Percentiles rank a stretch among this genome's conserved stretches.
Conservation (phyloP, 1,284 basidiomycete species). For the Athelia sp. region DNA sequence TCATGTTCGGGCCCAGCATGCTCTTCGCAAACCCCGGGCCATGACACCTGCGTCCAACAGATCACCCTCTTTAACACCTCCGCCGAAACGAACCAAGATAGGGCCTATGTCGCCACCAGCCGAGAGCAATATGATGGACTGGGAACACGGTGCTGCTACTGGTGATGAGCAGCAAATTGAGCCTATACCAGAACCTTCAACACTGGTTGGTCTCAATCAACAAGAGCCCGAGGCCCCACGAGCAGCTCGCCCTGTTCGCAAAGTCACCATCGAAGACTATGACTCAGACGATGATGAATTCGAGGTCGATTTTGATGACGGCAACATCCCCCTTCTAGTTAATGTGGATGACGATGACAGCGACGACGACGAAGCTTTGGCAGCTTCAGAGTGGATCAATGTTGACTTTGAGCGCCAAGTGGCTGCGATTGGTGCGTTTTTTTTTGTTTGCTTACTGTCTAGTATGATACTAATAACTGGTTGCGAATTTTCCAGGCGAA, state of each 20-base stretch:
- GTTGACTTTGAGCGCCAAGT: slow-evolving; percentile 15
- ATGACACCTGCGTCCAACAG: no score
- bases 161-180: neutral
- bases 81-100: no score
- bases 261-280: neutral
- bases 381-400: slow-evolving; percentile 14
- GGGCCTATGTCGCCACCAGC: no score
- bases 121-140: no score
- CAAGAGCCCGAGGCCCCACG: slow-evolving; percentile 1
- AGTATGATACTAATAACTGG: neutral
- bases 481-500: neutral
- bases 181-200: no score
- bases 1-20: no score
- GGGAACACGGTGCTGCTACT: no score
- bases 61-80: neutral
- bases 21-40: no score
- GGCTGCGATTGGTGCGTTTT: slow-evolving; percentile 12
- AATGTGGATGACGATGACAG: slow-evolving; percentile 5
- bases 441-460: neutral
- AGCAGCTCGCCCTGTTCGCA: no score
- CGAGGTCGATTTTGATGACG: neutral
- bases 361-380: slow-evolving; percentile 2
- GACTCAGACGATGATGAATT: neutral
- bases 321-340: neutral
- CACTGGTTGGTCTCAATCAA: neutral